phyloP scores from a whole-genome alignment of 345 rosid species.

The Dipteronia sinensis region DNA sequence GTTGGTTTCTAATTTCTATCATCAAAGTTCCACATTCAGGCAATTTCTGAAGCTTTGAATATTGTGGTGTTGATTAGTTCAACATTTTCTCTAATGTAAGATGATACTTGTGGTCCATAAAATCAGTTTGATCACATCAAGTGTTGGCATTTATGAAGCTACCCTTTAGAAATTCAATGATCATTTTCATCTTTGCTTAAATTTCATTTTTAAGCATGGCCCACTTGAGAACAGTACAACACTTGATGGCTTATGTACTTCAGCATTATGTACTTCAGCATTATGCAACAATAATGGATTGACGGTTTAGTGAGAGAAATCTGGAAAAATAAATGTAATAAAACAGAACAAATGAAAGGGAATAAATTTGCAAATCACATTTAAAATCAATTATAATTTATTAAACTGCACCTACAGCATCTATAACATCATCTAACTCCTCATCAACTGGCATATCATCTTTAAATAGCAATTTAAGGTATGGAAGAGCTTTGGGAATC shows the following conservation, averaged over 20 bases:
- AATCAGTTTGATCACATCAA: too few species aligned
- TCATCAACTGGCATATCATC: constrained; percentile 69
- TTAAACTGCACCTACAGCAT: constrained; percentile 34
- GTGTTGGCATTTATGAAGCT: too few species aligned
- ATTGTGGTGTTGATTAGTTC: too few species aligned
- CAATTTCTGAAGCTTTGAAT: background rate
- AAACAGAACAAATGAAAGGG: background rate
- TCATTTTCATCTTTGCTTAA: too few species aligned
- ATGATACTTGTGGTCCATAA: too few species aligned
- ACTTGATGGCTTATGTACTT: too few species aligned
- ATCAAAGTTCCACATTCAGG: background rate
- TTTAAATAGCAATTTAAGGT: constrained; percentile 74
- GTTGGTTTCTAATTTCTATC: background rate
- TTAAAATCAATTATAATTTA: background rate
- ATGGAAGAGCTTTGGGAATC: constrained; percentile 78
- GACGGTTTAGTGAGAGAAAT: background rate
- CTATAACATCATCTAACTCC: constrained; percentile 55
- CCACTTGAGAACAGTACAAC: too few species aligned
- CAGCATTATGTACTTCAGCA: too few species aligned
- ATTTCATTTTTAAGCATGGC: too few species aligned
- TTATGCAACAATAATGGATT: background rate
- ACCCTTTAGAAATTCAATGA: too few species aligned
- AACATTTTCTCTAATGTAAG: too few species aligned
- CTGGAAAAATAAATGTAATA: background rate
- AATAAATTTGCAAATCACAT: background rate